Conservation (phyloP, 2,329 filamentous ascomycete genomes). For the Diaporthe humulicola region DNA sequence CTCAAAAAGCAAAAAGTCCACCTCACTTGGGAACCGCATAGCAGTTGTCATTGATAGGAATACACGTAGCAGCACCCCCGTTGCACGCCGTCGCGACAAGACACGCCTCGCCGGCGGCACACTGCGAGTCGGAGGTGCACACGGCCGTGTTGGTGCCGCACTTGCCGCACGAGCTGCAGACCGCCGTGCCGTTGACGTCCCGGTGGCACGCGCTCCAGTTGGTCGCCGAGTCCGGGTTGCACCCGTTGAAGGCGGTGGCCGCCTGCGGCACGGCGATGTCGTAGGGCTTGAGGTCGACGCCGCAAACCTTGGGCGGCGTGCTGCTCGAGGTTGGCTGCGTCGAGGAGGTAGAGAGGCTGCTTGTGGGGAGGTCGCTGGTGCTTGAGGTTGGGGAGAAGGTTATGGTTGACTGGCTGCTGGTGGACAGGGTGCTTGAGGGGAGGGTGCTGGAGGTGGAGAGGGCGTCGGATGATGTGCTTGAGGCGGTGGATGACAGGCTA, state of each 20-base stretch:
- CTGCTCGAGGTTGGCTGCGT: not conserved
- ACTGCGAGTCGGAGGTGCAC: constrained; percentile 29
- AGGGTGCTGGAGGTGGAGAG: not conserved
- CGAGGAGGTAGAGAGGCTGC: not conserved
- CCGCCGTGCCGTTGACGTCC: not conserved
- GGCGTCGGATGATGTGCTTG: not conserved
- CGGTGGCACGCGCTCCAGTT: constrained; percentile 31
- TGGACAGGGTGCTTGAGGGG: not conserved
- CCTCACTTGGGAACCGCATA: not conserved
- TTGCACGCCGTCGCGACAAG: constrained; percentile 5
- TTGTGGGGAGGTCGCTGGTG: not conserved
- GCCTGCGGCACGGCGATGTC: not conserved
- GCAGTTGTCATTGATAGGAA: constrained; percentile 33
- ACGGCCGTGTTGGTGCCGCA: constrained; percentile 24
- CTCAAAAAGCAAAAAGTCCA: not conserved
- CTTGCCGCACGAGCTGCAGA: constrained; percentile 33
- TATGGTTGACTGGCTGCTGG: no score
- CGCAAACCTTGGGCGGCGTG: not conserved
- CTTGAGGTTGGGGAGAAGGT: no score
- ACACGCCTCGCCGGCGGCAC: constrained; percentile 21
- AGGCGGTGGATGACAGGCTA: not conserved
- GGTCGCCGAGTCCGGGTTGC: constrained; percentile 22
- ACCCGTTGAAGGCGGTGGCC: constrained; percentile 31
- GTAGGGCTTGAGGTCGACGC: constrained; percentile 19
- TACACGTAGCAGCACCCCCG: not conserved